Percentiles rank a stretch among this genome's conserved stretches.
Evolutionary conservation across 164 flowering plant species (phyloP).

Genomic region (Stephania japonica): DNA sequence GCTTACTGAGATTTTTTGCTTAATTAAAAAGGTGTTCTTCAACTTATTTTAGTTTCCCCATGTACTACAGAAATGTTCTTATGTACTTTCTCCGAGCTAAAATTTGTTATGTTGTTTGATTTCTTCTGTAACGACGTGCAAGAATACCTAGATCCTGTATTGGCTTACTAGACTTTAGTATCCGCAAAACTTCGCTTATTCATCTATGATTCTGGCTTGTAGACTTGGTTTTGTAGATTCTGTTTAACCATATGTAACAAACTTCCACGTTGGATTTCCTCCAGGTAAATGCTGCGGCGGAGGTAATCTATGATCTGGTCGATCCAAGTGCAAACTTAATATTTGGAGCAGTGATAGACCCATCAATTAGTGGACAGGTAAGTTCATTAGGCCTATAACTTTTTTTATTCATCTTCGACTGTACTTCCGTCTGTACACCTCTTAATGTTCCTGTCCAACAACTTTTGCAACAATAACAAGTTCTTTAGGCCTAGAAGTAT

Average conservation of each 20-base stretch:
- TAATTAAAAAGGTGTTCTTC: not conserved
- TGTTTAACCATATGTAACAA: not conserved
- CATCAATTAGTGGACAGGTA: constrained; percentile 80
- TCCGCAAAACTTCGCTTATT: too few species aligned
- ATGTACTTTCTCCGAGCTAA: not conserved
- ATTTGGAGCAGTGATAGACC: constrained; percentile 94
- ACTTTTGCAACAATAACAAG: not conserved
- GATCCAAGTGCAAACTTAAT: constrained; percentile 91
- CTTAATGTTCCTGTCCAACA: not conserved
- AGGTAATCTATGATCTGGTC: constrained; percentile 87
- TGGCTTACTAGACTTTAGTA: not conserved
- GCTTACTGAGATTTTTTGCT: too few species aligned
- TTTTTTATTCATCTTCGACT: not conserved
- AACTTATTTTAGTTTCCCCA: not conserved
- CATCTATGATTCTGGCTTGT: not conserved
- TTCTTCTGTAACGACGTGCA: not conserved
- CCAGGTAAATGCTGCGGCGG: constrained; percentile 96
- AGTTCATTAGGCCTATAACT: constrained; percentile 17
- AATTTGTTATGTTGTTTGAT: not conserved
- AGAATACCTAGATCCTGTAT: not conserved
- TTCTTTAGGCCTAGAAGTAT: not conserved
- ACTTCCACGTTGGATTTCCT: constrained; percentile 11
- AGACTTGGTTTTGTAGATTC: not conserved
- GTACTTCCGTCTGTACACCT: not conserved
- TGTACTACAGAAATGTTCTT: not conserved